Percentiles rank a stretch among this genome's conserved stretches.
phyloP scores from a whole-genome alignment of 306 rosid genomes.

The Trichosanthes truncata region DNA sequence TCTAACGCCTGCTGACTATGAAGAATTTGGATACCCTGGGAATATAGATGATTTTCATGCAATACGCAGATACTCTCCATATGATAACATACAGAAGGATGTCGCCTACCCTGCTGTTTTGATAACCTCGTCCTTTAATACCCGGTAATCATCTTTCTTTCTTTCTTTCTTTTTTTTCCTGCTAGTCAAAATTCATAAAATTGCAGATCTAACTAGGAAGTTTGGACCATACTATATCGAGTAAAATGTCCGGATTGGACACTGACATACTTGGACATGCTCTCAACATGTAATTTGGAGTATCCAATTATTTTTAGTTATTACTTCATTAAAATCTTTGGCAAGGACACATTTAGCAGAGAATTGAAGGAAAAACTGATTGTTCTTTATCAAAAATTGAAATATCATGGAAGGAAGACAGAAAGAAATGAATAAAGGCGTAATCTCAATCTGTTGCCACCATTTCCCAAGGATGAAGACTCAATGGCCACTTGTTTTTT shows the following conservation, averaged over 20 bases:
- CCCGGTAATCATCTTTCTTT: constrained; percentile 36
- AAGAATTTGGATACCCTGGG: constrained; percentile 90
- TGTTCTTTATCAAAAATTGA: not conserved
- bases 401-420: too few species aligned
- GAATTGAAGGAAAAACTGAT: not conserved
- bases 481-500: too few species aligned
- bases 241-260: not conserved
- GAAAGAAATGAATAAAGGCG: too few species aligned
- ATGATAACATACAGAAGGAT: constrained; percentile 73
- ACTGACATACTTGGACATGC: not conserved
- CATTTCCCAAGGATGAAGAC: too few species aligned
- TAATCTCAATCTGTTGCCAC: too few species aligned
- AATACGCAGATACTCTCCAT: constrained; percentile 73
- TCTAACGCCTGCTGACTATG: constrained; percentile 55
- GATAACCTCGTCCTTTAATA: constrained; percentile 69
- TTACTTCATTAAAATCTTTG: not conserved
- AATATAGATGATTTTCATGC: constrained; percentile 72
- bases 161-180: not conserved
- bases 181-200: not conserved
- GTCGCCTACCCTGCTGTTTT: constrained; percentile 65
- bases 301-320: not conserved
- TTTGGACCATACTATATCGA: not conserved
- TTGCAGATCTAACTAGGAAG: not conserved
- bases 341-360: not conserved
- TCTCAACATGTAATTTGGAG: not conserved